Conservation (phyloP, 2,329 filamentous ascomycete species). For the Fusarium sp. region DNA sequence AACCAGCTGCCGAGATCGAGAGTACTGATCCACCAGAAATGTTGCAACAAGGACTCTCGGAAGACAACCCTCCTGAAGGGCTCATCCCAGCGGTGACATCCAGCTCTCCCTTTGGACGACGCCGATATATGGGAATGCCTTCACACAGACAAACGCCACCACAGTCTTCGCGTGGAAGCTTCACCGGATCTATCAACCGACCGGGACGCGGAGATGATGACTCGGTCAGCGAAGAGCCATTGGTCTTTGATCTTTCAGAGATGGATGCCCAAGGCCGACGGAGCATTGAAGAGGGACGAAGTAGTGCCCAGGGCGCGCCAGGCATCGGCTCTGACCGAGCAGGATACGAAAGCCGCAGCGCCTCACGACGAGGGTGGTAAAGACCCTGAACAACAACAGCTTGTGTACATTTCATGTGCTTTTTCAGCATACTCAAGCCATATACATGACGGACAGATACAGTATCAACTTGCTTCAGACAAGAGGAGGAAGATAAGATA, state of each 20-base stretch:
- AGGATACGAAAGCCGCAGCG: slow-evolving; percentile 55
- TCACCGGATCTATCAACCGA: slow-evolving; percentile 55
- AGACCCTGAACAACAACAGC: slow-evolving; percentile 4
- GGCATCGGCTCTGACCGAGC: slow-evolving; percentile 52
- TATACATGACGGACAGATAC: slow-evolving; percentile 14
- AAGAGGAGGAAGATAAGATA: neutral
- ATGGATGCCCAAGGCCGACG: slow-evolving; percentile 70
- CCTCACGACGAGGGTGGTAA: slow-evolving; percentile 54
- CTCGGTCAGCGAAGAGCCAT: slow-evolving; percentile 73
- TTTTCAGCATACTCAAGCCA: slow-evolving; percentile 8
- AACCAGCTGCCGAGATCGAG: slow-evolving; percentile 58
- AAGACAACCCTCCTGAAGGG: slow-evolving; percentile 61
- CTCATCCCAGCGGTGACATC: slow-evolving; percentile 56
- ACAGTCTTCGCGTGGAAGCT: slow-evolving; percentile 60
- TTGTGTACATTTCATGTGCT: slow-evolving; percentile 14
- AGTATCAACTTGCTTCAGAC: slow-evolving; percentile 6
- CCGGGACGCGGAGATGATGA: slow-evolving; percentile 58
- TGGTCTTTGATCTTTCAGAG: slow-evolving; percentile 81
- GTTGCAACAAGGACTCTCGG: slow-evolving; percentile 57
- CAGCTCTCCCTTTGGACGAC: slow-evolving; percentile 60
- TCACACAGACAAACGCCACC: slow-evolving; percentile 58
- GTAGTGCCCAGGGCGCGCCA: slow-evolving; percentile 50
- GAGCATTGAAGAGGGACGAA: slow-evolving; percentile 67
- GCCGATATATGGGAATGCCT: slow-evolving; percentile 60
- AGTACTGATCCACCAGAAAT: slow-evolving; percentile 54